Percentiles rank a stretch among this genome's conserved stretches.
Evolutionary conservation across 2,329 filamentous ascomycete species (phyloP).

Genomic region (Metarhizium album): DNA sequence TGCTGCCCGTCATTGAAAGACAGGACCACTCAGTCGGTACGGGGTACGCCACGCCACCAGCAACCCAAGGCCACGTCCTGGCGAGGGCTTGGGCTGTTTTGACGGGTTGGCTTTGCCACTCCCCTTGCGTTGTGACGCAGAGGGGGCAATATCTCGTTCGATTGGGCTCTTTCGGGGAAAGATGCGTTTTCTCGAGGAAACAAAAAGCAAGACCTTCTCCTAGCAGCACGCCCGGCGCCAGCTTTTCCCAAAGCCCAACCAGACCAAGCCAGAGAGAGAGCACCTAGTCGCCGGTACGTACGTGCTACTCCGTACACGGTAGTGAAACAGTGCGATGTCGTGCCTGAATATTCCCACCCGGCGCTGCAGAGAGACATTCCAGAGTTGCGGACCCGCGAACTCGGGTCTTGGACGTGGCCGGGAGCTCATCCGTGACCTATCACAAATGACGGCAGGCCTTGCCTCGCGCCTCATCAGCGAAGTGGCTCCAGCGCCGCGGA

Average conservation of each 20-base stretch:
- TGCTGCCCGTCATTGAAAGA: too few relatives aligned
- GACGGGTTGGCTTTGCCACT: too few relatives aligned
- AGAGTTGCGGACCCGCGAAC: conserved; percentile 1
- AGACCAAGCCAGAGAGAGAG: too few relatives aligned
- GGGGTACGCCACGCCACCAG: too few relatives aligned
- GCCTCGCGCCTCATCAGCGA: neutral
- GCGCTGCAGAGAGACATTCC: neutral
- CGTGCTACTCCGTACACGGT: too few relatives aligned
- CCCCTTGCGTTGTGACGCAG: neutral
- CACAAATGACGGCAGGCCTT: neutral
- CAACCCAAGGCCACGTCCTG: too few relatives aligned
- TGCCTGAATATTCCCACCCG: neutral
- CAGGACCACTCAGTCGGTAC: neutral
- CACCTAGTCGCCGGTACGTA: too few relatives aligned
- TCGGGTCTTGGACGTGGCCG: neutral
- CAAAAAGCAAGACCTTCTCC: conserved; percentile 6
- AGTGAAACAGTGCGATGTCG: neutral
- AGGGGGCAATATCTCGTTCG: neutral
- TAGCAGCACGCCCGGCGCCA: neutral
- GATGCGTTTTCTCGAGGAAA: conserved; percentile 13
- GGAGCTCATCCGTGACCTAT: neutral
- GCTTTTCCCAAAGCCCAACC: too few relatives aligned
- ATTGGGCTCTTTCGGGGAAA: conserved; percentile 5
- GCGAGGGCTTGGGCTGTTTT: too few relatives aligned
- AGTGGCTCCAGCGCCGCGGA: neutral